Conservation (phyloP, 768 basidiomycete species). For the Lentinula aciculospora region DNA sequence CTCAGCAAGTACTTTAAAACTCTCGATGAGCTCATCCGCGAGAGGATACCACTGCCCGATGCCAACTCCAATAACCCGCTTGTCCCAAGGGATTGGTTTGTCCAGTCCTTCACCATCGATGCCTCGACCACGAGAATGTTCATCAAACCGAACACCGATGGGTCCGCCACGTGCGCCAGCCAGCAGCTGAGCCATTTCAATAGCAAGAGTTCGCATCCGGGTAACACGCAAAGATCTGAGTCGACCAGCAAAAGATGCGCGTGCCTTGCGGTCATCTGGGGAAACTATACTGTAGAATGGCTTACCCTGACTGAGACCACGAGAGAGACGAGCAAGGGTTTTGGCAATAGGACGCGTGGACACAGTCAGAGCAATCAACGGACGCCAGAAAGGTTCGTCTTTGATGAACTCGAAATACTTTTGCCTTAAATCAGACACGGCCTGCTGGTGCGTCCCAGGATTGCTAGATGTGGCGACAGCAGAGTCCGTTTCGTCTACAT, state of each 20-base stretch:
- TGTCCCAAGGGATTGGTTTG: conserved; percentile 21
- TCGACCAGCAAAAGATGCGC: conserved; percentile 22
- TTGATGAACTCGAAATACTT: conserved; percentile 8
- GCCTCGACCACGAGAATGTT: conserved; percentile 24
- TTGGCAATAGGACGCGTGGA: conserved; percentile 36
- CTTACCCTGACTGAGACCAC: conserved; percentile 23
- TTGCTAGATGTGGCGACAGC: no score
- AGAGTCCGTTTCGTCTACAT: background rate
- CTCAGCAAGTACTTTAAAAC: conserved; percentile 10
- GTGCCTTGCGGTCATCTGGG: conserved; percentile 27
- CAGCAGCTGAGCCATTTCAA: conserved; percentile 23
- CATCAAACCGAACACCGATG: conserved; percentile 27
- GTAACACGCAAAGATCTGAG: conserved; percentile 27
- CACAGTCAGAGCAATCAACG: conserved; percentile 31
- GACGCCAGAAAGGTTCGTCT: conserved; percentile 30
- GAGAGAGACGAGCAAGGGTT: conserved; percentile 26
- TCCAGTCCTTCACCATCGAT: conserved; percentile 32
- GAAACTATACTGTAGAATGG: conserved; percentile 28
- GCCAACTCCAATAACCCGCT: conserved; percentile 27
- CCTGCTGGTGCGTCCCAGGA: background rate
- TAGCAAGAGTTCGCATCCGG: conserved; percentile 24
- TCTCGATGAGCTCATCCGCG: conserved; percentile 17
- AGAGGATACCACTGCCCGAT: conserved; percentile 25
- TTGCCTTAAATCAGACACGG: background rate
- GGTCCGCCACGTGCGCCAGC: conserved; percentile 32